phyloP scores from a whole-genome alignment of 352 stramenopile genomes.

The Globisporangium takayamanum region DNA sequence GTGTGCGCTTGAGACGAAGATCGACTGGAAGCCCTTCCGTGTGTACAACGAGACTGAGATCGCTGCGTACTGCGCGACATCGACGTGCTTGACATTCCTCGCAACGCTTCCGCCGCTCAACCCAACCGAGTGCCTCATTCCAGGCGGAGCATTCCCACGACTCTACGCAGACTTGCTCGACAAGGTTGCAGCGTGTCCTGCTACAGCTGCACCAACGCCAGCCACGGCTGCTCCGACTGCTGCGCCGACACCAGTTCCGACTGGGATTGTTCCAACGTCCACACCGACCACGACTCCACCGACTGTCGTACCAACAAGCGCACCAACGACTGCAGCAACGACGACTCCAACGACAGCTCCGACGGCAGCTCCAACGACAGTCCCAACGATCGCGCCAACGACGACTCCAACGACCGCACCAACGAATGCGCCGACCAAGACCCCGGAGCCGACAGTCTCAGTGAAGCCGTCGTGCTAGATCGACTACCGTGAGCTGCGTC shows the following conservation, averaged over 20 bases:
- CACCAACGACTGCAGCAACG: too few relatives aligned
- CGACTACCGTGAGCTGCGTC: too few relatives aligned
- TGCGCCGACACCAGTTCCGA: neutral
- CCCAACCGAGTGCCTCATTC: constrained; percentile 4
- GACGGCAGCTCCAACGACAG: too few relatives aligned
- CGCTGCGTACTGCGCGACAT: neutral
- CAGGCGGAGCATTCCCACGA: neutral
- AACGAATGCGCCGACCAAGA: too few relatives aligned
- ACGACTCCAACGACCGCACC: too few relatives aligned
- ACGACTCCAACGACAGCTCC: too few relatives aligned
- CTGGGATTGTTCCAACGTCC: too few relatives aligned
- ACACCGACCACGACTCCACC: too few relatives aligned
- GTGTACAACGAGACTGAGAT: constrained; percentile 6
- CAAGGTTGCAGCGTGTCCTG: neutral
- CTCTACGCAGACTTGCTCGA: neutral
- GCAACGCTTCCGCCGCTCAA: constrained; percentile 5
- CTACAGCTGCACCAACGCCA: neutral
- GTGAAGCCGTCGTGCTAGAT: too few relatives aligned
- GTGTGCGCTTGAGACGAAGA: neutral
- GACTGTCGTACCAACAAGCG: too few relatives aligned
- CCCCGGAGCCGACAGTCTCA: neutral
- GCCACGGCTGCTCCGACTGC: neutral
- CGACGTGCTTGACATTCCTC: constrained; percentile 3
- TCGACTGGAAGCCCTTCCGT: constrained; percentile 2
- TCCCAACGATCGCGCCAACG: too few relatives aligned